Evolutionary conservation across 257 asterid genomes (phyloP).

Genomic region (Fraxinus americana): DNA sequence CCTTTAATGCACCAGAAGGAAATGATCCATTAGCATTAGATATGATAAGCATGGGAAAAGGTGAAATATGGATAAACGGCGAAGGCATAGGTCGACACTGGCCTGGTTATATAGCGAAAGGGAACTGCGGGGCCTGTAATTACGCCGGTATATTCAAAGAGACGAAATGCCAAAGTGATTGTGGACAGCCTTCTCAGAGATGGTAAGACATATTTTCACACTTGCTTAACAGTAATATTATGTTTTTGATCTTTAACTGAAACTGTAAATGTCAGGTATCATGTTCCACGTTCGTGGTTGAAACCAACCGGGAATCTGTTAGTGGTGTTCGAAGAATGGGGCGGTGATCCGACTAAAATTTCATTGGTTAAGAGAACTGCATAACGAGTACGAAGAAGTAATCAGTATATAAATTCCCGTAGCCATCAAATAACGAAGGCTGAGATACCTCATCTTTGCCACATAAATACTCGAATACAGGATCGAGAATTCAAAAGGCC

Average conservation of each 20-base stretch:
- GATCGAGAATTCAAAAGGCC: neutral
- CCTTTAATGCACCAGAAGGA: slow-evolving; percentile 75
- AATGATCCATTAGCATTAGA: slow-evolving; percentile 80
- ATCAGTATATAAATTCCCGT: neutral
- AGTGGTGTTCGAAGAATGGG: slow-evolving; percentile 84
- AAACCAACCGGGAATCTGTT: slow-evolving; percentile 64
- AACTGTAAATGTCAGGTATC: slow-evolving; percentile 56
- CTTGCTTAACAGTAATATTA: neutral
- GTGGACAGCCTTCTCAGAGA: slow-evolving; percentile 92
- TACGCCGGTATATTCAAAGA: slow-evolving; percentile 75
- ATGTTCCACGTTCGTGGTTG: slow-evolving; percentile 84
- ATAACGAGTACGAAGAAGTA: neutral
- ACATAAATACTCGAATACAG: neutral
- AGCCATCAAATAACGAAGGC: slow-evolving; percentile 11
- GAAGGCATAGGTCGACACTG: slow-evolving; percentile 88
- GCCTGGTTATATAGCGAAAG: slow-evolving; percentile 78
- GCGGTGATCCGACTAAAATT: slow-evolving; percentile 71
- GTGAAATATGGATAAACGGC: slow-evolving; percentile 91
- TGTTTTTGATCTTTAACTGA: neutral
- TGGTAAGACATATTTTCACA: slow-evolving; percentile 48
- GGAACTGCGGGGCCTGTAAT: slow-evolving; percentile 65
- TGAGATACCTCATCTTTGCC: neutral
- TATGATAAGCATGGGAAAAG: slow-evolving; percentile 92
- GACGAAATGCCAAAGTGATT: slow-evolving; percentile 71
- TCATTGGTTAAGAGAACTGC: slow-evolving; percentile 55